Base-by-base conservation (phyloP, 1,284 basidiomycete species). In the Cryptococcus sp. region DNA sequence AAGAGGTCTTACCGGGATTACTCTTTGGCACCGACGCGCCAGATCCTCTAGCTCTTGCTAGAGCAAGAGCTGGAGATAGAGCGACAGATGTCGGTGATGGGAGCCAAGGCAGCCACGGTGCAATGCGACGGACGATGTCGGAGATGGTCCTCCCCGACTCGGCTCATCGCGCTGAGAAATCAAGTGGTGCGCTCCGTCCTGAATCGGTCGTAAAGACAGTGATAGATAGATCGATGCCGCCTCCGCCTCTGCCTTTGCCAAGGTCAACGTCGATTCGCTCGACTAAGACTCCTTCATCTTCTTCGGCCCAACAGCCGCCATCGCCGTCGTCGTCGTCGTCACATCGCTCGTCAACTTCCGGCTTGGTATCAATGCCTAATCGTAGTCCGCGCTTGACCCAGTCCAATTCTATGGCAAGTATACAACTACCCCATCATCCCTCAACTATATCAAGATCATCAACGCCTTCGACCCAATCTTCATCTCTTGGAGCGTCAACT, bases 1-100 rank as follows among this genome's bases (percentile, higher is more conserved):
- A 76, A 52, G 74, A 78, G 64, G 68, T 76, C 4, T 58, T 67
- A 54, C 63, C 73, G 23, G 43, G 63, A 5, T 58, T 77, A 19
- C 52, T 72, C 23, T 68, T 66, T 40, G 69, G 71, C 4, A 41
- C 39, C 23, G 59, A 61, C 34, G 47, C 44, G n/a, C 52, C 55
- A 15, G 49, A 61, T 46, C 52, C 55, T 11, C 8, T 50, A 16
- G 47, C 45, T 40, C 37, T 16, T n/a, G 19, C 29, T 52, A 40
- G 26, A 44, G 17, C 45, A 20, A 15, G 26, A 26, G 25, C n/a
- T n/a, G n/a, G 3, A 22, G 26, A n/a, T 16, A 43, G 17, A 20
- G 38, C 15, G 22, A 20, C 38, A 11, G 26, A 19, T 4, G 34
- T 20, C 0, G n/a, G 16, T 19, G 39, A 8, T 45, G 23, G 37